Conservation (phyloP, 179 eudicot species). For the Heliamphora pulchella region DNA sequence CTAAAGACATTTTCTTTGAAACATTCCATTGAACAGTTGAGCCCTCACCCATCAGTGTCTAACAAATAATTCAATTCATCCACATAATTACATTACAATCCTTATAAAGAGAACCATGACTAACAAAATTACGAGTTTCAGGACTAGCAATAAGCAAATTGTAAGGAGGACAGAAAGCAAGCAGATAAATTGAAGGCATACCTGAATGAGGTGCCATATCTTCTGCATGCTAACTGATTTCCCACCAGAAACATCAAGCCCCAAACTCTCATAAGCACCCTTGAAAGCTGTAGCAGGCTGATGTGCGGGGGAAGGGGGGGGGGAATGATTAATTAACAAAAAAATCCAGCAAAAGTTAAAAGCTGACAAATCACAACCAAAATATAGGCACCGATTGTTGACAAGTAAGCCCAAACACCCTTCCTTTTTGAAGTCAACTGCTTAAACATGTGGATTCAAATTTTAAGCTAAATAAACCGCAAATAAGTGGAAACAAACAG, state of each 20-base stretch:
- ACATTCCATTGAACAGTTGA: conserved; percentile 41
- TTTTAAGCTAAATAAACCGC: too few relatives aligned
- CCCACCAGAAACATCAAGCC: conserved; percentile 58
- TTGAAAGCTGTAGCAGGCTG: conserved; percentile 91
- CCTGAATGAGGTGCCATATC: conserved; percentile 95
- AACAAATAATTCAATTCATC: conserved; percentile 14
- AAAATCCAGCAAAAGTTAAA: conserved; percentile 4
- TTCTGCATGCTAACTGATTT: conserved; percentile 89
- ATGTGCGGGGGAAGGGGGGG: too few relatives aligned
- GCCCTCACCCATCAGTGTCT: conserved; percentile 80
- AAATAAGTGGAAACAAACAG: too few relatives aligned
- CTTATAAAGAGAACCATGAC: conserved; percentile 15
- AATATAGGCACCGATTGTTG: too few relatives aligned
- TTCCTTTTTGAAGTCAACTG: too few relatives aligned
- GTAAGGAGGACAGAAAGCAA: conserved; percentile 4
- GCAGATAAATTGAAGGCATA: conserved; percentile 20
- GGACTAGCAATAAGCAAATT: conserved; percentile 7
- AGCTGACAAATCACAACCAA: conserved; percentile 1
- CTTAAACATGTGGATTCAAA: too few relatives aligned
- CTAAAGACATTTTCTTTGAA: conserved; percentile 75
- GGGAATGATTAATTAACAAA: too few relatives aligned
- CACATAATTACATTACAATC: conserved; percentile 2
- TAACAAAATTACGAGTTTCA: neutral
- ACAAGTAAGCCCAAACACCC: too few relatives aligned
- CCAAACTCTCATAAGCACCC: conserved; percentile 68